Evolutionary conservation across 2,329 filamentous ascomycete genomes (phyloP), one percentile per base, ranked within the genome.

Genomic region (Apiospora pterosperma): DNA sequence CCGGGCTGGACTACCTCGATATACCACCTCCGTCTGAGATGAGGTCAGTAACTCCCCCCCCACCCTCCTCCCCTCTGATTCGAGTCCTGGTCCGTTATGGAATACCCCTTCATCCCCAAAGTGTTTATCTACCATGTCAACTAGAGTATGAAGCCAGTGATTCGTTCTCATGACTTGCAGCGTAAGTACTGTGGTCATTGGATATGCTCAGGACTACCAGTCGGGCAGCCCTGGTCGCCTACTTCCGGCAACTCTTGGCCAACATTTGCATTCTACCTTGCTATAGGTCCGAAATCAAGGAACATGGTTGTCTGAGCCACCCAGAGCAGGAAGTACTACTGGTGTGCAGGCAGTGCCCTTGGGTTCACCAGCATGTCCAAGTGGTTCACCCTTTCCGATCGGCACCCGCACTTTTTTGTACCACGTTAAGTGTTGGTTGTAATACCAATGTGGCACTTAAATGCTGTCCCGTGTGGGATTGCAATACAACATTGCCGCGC

Each of bases 1-100:
- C 79, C 71, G 82, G 81, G 75, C 78, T 86, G 74, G 83, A 85
- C 70, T 86, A 85, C 73, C 79, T 85, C 73, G 82, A 84, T 63
- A 79, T 85, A 71, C 80, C 79, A 63, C 76, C 80, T 62, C 78
- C 81, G 70, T 73, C 78, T 81, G 84, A 86, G 73, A 84, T 86
- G 78, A 84, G 84, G 84, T 86, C 75, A 74, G 84, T 83, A 44
- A 21, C 36, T 12, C 48, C 21, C 64, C 36, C 61, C 59, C 48
- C 16, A 44, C n/a, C 48, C 62, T 60, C n/a, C n/a, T n/a, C n/a
- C n/a, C n/a, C n/a, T n/a, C 41, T 64, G 38, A 34, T 55, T 21
- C 48, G 16, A 34, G 19, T 19, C 12, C 2, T n/a, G 28, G 8
- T 31, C 19, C 16, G 12, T 61, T 28, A 12, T 38, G 55, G 25